Conservation (phyloP, 257 asterid species). For the Striga asiatica region DNA sequence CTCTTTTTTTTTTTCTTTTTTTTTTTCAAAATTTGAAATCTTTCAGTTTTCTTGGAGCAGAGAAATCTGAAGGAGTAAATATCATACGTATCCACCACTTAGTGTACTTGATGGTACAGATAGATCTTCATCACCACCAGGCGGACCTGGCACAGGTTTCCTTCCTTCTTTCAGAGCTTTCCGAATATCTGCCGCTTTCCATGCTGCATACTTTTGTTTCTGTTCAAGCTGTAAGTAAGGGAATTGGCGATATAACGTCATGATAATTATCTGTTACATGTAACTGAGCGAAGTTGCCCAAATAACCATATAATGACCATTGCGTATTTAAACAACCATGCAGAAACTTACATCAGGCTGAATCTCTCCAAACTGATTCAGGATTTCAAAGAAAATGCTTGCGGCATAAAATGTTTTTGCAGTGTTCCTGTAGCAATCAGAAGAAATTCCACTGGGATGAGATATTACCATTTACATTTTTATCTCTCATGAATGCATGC, state of each 20-base stretch:
- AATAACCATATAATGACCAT: not conserved
- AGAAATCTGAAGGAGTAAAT: not conserved
- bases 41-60: too few species aligned
- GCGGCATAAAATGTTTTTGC: slow-evolving; percentile 99
- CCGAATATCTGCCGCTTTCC: slow-evolving; percentile 99
- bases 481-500: not conserved
- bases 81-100: slow-evolving; percentile 22
- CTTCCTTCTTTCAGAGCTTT: slow-evolving; percentile 95
- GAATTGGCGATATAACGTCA: too few species aligned
- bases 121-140: slow-evolving; percentile 61
- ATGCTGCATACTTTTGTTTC: slow-evolving; percentile 92
- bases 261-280: not conserved
- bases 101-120: slow-evolving; percentile 16
- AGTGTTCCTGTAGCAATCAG: slow-evolving; percentile 52
- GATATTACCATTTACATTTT: not conserved
- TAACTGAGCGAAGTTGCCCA: not conserved
- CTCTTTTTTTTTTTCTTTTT: too few species aligned
- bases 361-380: slow-evolving; percentile 76
- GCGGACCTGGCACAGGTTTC: slow-evolving; percentile 93
- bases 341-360: slow-evolving; percentile 74
- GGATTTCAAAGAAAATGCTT: slow-evolving; percentile 85
- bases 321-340: not conserved
- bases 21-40: too few species aligned
- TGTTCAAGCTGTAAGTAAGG: slow-evolving; percentile 85
- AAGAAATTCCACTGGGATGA: not conserved